These are phyloP conservation scores for Gymnopilus dilepis DNA, from an alignment of 768 basidiomycete genomes.

Conservation along the genomic window DNA sequence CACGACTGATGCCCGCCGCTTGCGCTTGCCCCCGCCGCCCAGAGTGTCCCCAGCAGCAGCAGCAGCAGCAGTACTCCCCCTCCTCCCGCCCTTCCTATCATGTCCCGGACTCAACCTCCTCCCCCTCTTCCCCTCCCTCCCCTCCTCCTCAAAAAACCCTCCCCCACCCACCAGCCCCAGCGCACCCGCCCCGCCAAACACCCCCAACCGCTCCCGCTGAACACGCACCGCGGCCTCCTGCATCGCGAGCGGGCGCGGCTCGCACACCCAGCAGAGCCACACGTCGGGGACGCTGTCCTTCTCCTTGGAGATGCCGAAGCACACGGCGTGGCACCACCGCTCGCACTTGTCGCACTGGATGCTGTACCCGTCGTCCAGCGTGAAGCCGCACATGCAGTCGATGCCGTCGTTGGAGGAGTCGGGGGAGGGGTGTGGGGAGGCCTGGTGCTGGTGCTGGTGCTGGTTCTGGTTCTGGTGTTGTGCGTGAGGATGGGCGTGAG, in stretches of 20 bases:
- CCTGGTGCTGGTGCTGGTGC: too few species aligned
- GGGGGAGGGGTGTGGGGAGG: too few species aligned
- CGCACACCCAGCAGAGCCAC: slow-evolving; percentile 71
- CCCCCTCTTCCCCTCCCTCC: slow-evolving; percentile 34
- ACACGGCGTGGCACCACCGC: slow-evolving; percentile 85
- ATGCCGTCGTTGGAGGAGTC: slow-evolving; percentile 46
- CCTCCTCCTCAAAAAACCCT: slow-evolving; percentile 46
- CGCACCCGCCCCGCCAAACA: slow-evolving; percentile 48
- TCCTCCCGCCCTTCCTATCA: slow-evolving; percentile 41
- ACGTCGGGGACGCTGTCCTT: slow-evolving; percentile 66
- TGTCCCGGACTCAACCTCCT: slow-evolving; percentile 44
- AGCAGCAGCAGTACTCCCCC: slow-evolving; percentile 34
- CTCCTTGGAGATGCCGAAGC: slow-evolving; percentile 66
- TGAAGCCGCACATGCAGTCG: slow-evolving; percentile 76
- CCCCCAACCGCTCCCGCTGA: slow-evolving; percentile 23
- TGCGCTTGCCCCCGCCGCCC: slow-evolving; percentile 38
- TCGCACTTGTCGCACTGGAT: slow-evolving; percentile 86
- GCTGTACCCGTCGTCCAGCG: slow-evolving; percentile 82
- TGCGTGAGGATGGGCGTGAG: too few species aligned
- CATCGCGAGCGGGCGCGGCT: slow-evolving; percentile 49
- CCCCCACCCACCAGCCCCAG: slow-evolving; percentile 17
- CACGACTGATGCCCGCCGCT: slow-evolving; percentile 35
- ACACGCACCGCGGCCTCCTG: slow-evolving; percentile 39
- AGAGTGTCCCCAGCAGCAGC: not conserved
- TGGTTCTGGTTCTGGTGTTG: too few species aligned